Evolutionary conservation across 108 stramenopile species (phyloP).

Genomic region (Mayamaea pseudoterrestris): DNA sequence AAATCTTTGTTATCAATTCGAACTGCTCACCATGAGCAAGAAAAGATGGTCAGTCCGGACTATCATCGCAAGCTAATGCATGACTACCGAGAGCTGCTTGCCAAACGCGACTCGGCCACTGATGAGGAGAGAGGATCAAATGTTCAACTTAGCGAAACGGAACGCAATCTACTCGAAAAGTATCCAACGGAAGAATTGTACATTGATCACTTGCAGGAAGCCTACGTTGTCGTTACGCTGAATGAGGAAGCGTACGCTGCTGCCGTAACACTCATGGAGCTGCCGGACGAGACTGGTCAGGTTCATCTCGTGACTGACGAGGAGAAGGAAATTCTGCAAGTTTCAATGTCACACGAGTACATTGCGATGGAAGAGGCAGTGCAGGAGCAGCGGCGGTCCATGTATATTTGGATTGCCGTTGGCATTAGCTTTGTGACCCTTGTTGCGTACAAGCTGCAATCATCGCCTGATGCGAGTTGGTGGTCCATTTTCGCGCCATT

Average conservation of each 20-base stretch:
- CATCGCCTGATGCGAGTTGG: conserved; percentile 39
- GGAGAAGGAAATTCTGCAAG: conserved; percentile 33
- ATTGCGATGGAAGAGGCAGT: neutral
- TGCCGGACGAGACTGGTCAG: conserved; percentile 8
- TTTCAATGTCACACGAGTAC: conserved; percentile 8
- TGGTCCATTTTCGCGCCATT: conserved; percentile 60
- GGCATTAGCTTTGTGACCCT: conserved; percentile 46
- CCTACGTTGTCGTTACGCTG: conserved; percentile 29
- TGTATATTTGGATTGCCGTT: conserved; percentile 31
- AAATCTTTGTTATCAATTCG: neutral
- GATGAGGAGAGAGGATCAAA: too few species aligned
- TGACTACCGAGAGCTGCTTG: conserved; percentile 12
- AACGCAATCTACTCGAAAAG: conserved; percentile 53
- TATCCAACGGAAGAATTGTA: conserved; percentile 45
- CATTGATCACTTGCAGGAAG: conserved; percentile 37
- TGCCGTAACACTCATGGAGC: conserved; percentile 2
- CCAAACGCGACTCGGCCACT: too few species aligned
- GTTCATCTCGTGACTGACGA: conserved; percentile 50
- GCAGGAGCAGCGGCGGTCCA: neutral
- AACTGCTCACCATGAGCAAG: neutral
- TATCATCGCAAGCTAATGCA: conserved; percentile 20
- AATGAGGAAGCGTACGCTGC: neutral
- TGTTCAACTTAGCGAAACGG: too few species aligned
- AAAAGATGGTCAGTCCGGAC: conserved; percentile 1
- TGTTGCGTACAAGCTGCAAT: conserved; percentile 50